A percentile compares a stretch with the other conserved stretches of the same genome.
Conservation (phyloP, 2,329 filamentous ascomycete species). For the Pseudogymnoascus sp. region DNA sequence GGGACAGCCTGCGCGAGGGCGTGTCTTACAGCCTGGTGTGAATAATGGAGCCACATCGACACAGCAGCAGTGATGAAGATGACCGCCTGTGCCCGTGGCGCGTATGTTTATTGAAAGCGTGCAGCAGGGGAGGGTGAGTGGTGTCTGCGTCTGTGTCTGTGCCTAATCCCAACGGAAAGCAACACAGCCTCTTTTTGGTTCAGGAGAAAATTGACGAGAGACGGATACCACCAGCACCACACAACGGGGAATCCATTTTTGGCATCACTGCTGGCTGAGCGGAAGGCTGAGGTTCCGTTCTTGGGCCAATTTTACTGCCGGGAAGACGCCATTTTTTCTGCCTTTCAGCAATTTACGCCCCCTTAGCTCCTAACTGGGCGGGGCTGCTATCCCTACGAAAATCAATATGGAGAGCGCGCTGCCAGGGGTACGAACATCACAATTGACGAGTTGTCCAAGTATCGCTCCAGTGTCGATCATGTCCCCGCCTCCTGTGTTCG, state of each 20-base stretch:
- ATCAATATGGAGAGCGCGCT: background rate
- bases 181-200: slow-evolving; percentile 7
- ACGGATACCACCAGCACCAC: background rate
- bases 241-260: background rate
- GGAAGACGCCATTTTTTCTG: slow-evolving; percentile 2
- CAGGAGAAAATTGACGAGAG: background rate
- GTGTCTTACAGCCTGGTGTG: background rate
- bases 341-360: background rate
- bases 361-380: background rate
- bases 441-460: background rate
- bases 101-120: slow-evolving; percentile 8
- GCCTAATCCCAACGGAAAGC: background rate
- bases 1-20: background rate
- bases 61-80: background rate
- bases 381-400: background rate
- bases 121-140: background rate
- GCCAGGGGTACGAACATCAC: background rate
- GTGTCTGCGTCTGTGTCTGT: background rate
- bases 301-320: background rate
- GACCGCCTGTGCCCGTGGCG: background rate
- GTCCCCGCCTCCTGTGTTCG: background rate
- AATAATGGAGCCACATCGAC: background rate
- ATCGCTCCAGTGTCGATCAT: background rate
- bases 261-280: background rate
- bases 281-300: background rate